Conservation (phyloP, 306 rosid genomes). For the Prunus salicina region DNA sequence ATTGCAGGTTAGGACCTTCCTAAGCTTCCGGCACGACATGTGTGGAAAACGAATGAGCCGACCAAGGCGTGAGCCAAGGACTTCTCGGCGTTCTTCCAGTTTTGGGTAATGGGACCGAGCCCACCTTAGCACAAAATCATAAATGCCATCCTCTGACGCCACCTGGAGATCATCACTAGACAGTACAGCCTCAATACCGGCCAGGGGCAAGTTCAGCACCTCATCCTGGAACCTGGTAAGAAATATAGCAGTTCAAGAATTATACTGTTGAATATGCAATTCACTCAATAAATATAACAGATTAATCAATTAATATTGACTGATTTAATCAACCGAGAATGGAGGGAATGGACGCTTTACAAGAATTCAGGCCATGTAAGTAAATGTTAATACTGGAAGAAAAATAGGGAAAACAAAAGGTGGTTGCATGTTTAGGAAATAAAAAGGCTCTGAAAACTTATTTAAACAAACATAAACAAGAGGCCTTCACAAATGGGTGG, state of each 20-base stretch:
- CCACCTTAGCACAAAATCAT: constrained; percentile 46
- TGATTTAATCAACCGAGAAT: not conserved
- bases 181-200: constrained; percentile 46
- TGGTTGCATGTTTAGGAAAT: not conserved
- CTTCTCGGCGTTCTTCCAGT: constrained; percentile 32
- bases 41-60: constrained; percentile 45
- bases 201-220: constrained; percentile 46
- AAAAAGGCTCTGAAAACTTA: not conserved
- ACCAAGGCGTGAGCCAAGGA: constrained; percentile 39
- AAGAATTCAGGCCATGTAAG: not conserved
- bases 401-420: not conserved
- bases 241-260: constrained; percentile 8
- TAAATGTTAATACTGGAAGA: not conserved
- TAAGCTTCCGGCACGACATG: constrained; percentile 47
- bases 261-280: not conserved
- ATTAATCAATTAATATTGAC: not conserved
- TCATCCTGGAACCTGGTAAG: constrained; percentile 37
- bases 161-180: constrained; percentile 46
- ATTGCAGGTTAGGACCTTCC: constrained; percentile 35
- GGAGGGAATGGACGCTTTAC: not conserved
- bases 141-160: constrained; percentile 47
- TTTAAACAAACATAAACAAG: not conserved
- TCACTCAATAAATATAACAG: not conserved
- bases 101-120: constrained; percentile 38
- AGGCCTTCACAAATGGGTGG: not conserved